These are phyloP conservation scores for Colletotrichum destructivum DNA, from an alignment of 2,329 filamentous ascomycete species.

Conservation along the genomic window DNA sequence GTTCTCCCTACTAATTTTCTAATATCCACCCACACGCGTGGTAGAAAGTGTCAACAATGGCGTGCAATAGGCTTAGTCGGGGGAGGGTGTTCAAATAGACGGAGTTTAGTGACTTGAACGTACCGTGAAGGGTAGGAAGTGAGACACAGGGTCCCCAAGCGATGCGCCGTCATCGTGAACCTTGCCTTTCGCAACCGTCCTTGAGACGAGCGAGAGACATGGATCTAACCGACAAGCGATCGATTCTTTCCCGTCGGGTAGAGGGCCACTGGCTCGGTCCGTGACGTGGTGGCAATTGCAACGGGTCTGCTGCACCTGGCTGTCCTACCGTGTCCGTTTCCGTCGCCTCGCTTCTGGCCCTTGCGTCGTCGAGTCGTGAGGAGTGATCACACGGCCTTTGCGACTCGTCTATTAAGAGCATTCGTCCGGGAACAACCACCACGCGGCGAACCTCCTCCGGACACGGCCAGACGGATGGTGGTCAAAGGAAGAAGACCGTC, in stretches of 20 bases:
- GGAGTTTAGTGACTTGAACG: constrained; percentile 26
- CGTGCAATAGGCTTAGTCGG: constrained; percentile 35
- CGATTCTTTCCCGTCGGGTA: neutral
- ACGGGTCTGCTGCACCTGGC: constrained; percentile 27
- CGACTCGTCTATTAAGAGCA: neutral
- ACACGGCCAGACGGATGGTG: constrained; percentile 14
- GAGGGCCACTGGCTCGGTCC: constrained; percentile 22
- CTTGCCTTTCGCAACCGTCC: constrained; percentile 11
- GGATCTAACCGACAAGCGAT: constrained; percentile 3
- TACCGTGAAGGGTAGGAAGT: too few species aligned
- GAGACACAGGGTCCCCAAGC: constrained; percentile 2
- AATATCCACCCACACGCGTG: constrained; percentile 39
- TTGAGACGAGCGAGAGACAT: neutral
- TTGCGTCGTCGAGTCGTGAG: constrained; percentile 5
- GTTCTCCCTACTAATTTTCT: constrained; percentile 34
- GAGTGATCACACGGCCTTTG: neutral
- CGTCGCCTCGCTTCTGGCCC: constrained; percentile 12
- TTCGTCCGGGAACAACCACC: constrained; percentile 24
- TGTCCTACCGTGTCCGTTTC: constrained; percentile 31
- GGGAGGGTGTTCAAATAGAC: constrained; percentile 21
- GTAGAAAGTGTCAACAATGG: constrained; percentile 26
- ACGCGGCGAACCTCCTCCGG: constrained; percentile 2
- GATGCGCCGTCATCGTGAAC: neutral
- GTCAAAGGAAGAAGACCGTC: neutral
- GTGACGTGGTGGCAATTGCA: constrained; percentile 22